Percentiles rank a stretch among this genome's conserved stretches.
phyloP scores from a whole-genome alignment of 2,329 filamentous ascomycete species.

The Aspergillus niger region DNA sequence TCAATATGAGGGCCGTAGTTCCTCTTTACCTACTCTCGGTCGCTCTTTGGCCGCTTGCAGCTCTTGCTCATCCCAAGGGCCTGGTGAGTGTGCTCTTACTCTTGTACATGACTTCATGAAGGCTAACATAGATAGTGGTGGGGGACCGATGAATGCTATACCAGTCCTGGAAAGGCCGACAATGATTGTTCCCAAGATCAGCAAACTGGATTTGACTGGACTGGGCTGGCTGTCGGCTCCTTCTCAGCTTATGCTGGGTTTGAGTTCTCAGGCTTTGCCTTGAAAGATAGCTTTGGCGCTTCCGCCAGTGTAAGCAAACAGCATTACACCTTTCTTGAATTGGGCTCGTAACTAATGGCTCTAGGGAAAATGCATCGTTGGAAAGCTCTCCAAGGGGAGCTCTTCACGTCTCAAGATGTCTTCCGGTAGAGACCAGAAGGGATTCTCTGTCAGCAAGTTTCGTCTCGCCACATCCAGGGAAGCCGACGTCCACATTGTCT shows the following conservation, averaged over 20 bases:
- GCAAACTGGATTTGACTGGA: constrained; percentile 71
- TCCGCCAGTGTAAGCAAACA: constrained; percentile 44
- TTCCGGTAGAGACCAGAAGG: constrained; percentile 54
- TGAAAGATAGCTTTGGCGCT: constrained; percentile 56
- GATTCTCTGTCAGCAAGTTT: constrained; percentile 75
- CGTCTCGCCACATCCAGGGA: constrained; percentile 74
- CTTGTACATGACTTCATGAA: neutral
- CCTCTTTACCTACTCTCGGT: constrained; percentile 29
- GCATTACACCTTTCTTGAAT: constrained; percentile 19
- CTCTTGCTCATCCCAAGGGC: constrained; percentile 47
- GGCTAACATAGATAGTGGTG: constrained; percentile 43
- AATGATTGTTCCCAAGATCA: constrained; percentile 77
- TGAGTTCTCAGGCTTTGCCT: constrained; percentile 72
- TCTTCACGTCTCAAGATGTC: constrained; percentile 61
- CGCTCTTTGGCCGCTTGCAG: constrained; percentile 43
- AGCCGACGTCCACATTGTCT: constrained; percentile 80
- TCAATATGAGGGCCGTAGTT: constrained; percentile 31
- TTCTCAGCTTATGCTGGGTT: constrained; percentile 72
- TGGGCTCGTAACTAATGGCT: constrained; percentile 11
- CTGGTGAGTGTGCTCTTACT: constrained; percentile 42
- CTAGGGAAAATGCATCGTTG: constrained; percentile 63
- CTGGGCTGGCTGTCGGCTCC: constrained; percentile 60
- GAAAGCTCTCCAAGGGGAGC: constrained; percentile 46
- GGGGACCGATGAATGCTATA: constrained; percentile 58
- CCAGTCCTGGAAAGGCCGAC: constrained; percentile 69